These are phyloP conservation scores for Paecilomyces sp. DNA, from an alignment of 2,329 filamentous ascomycete species.

Conservation along the genomic window DNA sequence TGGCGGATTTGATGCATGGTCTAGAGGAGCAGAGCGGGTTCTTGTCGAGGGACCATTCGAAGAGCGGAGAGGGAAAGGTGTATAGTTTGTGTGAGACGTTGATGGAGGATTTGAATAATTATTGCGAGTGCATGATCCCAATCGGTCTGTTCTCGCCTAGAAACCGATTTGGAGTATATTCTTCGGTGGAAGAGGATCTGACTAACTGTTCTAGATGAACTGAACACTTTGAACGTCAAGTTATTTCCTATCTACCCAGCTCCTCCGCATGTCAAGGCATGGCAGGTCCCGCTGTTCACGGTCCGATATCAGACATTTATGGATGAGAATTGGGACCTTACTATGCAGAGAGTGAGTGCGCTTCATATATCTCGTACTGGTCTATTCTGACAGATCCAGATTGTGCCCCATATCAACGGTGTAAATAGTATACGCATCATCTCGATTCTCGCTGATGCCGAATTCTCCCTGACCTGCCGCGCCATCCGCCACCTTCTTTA, in stretches of 20 bases:
- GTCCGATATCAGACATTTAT: conserved; percentile 47
- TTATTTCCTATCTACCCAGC: conserved; percentile 76
- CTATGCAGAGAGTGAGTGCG: conserved; percentile 40
- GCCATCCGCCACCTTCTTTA: conserved; percentile 85
- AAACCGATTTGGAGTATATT: not conserved
- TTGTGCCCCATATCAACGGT: conserved; percentile 83
- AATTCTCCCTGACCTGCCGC: conserved; percentile 76
- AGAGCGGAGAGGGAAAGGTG: conserved; percentile 43
- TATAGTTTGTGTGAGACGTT: conserved; percentile 75
- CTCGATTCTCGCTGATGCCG: conserved; percentile 75
- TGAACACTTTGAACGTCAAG: conserved; percentile 94
- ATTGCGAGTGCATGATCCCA: conserved; percentile 97
- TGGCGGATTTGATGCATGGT: conserved; percentile 78
- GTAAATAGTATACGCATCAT: conserved; percentile 85
- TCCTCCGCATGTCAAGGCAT: conserved; percentile 71
- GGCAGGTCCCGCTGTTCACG: conserved; percentile 80
- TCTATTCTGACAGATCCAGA: conserved; percentile 33
- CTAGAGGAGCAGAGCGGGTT: conserved; percentile 90
- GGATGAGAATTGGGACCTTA: conserved; percentile 50
- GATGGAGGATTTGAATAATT: conserved; percentile 91
- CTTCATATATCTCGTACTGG: not conserved
- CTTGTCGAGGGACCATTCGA: conserved; percentile 45
- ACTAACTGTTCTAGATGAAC: conserved; percentile 56
- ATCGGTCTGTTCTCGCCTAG: conserved; percentile 56
- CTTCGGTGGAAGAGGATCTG: conserved; percentile 2